phyloP scores from a whole-genome alignment of 2,329 filamentous ascomycete genomes.

The Colletotrichum higginsianum region DNA sequence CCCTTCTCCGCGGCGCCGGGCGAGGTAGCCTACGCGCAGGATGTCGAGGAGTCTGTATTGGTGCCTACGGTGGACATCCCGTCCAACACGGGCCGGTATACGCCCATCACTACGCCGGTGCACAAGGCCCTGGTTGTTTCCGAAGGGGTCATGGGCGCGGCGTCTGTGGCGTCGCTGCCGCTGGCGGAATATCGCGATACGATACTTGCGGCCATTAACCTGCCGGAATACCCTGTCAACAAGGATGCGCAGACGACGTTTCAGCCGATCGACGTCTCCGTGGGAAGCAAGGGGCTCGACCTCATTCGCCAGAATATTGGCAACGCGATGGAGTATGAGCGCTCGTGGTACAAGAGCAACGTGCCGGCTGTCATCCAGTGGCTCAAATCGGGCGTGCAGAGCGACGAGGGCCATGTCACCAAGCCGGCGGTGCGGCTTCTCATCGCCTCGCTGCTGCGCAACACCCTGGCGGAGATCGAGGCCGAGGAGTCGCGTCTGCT shows the following conservation, averaged over 20 bases:
- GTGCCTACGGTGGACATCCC: conserved; percentile 82
- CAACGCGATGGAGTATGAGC: conserved; percentile 81
- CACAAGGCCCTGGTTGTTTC: conserved; percentile 85
- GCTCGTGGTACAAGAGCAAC: conserved; percentile 81
- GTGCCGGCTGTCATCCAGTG: conserved; percentile 76
- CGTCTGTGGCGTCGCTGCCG: conserved; percentile 64
- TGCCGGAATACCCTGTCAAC: conserved; percentile 61
- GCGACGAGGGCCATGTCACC: conserved; percentile 60
- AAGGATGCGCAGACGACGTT: conserved; percentile 60
- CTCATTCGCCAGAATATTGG: conserved; percentile 78
- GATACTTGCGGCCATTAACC: conserved; percentile 71
- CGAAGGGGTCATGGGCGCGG: conserved; percentile 78
- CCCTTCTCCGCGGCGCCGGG: conserved; percentile 61
- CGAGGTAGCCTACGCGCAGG: conserved; percentile 53
- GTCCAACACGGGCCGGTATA: conserved; percentile 74
- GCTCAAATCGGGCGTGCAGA: conserved; percentile 67
- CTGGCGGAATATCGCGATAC: conserved; percentile 55
- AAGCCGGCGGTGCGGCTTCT: conserved; percentile 78
- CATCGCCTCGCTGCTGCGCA: conserved; percentile 76
- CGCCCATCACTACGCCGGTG: conserved; percentile 83
- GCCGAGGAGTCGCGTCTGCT: conserved; percentile 61
- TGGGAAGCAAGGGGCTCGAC: conserved; percentile 74
- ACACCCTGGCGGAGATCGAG: conserved; percentile 66
- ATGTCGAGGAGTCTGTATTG: conserved; percentile 77
- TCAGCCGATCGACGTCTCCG: conserved; percentile 73